phyloP scores from a whole-genome alignment of 1,284 basidiomycete species.

The Irpex sp. region DNA sequence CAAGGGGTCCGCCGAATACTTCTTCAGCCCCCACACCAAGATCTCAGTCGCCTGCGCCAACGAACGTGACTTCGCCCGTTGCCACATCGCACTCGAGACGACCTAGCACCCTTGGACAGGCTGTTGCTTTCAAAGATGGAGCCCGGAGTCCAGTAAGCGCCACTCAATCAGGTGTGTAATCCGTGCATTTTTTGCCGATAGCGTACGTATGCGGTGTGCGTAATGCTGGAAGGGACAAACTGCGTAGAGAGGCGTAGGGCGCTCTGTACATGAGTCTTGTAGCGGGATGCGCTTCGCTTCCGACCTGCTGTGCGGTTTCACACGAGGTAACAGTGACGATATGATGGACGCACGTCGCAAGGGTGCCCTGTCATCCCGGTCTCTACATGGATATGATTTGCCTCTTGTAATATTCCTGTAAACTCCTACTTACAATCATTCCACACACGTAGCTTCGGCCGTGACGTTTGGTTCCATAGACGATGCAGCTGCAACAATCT shows the following conservation, averaged over 20 bases:
- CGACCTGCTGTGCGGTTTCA: slow-evolving; percentile 1
- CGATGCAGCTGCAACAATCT: slow-evolving; percentile 62
- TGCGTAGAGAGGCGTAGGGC: not conserved
- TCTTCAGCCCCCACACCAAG: slow-evolving; percentile 57
- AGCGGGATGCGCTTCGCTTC: not conserved
- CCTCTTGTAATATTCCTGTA: slow-evolving; percentile 7
- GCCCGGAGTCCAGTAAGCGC: slow-evolving; percentile 31
- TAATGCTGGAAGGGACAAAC: not conserved
- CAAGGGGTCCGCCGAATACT: slow-evolving; percentile 71
- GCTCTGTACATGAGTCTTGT: not conserved
- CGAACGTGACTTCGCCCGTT: slow-evolving; percentile 41
- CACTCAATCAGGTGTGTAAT: slow-evolving; percentile 56
- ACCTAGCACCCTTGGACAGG: slow-evolving; percentile 65
- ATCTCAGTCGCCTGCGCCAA: slow-evolving; percentile 71
- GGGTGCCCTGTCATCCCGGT: not conserved
- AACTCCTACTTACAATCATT: slow-evolving; percentile 3
- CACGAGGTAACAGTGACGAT: slow-evolving; percentile 1
- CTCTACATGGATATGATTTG: not conserved
- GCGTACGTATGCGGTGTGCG: not conserved
- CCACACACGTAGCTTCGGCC: slow-evolving; percentile 42
- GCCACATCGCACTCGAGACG: slow-evolving; percentile 62
- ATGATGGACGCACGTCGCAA: slow-evolving; percentile 6
- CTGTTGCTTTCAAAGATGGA: slow-evolving; percentile 69
- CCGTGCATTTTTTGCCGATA: slow-evolving; percentile 5
- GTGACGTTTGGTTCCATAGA: slow-evolving; percentile 86